Percentiles rank a stretch among this genome's conserved stretches.
Evolutionary conservation across 768 basidiomycete species (phyloP).

Genomic region (Royoungia palumana): DNA sequence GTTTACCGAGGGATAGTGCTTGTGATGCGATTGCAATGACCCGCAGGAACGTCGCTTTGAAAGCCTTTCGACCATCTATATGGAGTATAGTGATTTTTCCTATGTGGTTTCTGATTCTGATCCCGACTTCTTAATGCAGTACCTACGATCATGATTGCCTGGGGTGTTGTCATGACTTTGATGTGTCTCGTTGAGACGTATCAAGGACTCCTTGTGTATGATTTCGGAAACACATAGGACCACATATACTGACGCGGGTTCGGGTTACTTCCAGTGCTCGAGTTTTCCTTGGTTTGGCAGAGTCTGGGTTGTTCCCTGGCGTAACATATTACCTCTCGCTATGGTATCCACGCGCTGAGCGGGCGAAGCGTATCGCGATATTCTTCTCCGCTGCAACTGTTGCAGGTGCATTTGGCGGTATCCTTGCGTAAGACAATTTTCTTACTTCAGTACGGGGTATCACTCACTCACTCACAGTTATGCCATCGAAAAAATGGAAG

Average conservation of each 20-base stretch:
- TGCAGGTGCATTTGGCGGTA: slow-evolving; percentile 45
- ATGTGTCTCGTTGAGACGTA: slow-evolving; percentile 31
- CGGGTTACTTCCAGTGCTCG: slow-evolving; percentile 20
- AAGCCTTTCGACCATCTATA: slow-evolving; percentile 23
- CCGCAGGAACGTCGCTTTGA: slow-evolving; percentile 27
- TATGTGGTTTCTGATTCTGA: not conserved
- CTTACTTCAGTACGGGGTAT: not conserved
- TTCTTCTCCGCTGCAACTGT: slow-evolving; percentile 58
- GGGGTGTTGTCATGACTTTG: slow-evolving; percentile 30
- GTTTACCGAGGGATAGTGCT: not conserved
- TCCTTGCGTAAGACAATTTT: slow-evolving; percentile 35
- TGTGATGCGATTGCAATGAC: too few species aligned
- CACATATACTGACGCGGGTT: not conserved
- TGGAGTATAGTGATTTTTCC: slow-evolving; percentile 18
- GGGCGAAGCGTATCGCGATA: slow-evolving; percentile 50
- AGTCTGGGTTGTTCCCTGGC: slow-evolving; percentile 38
- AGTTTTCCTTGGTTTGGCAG: slow-evolving; percentile 39
- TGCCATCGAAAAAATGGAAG: slow-evolving; percentile 27
- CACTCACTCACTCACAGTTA: slow-evolving; percentile 20
- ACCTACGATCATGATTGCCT: slow-evolving; percentile 30
- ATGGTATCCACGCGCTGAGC: slow-evolving; percentile 55
- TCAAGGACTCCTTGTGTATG: slow-evolving; percentile 24
- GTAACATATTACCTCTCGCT: slow-evolving; percentile 42
- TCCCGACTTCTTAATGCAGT: slow-evolving; percentile 25
- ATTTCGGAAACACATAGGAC: not conserved